Base-by-base conservation (phyloP, 169 alveolate species). In the Eimeria sp. region DNA sequence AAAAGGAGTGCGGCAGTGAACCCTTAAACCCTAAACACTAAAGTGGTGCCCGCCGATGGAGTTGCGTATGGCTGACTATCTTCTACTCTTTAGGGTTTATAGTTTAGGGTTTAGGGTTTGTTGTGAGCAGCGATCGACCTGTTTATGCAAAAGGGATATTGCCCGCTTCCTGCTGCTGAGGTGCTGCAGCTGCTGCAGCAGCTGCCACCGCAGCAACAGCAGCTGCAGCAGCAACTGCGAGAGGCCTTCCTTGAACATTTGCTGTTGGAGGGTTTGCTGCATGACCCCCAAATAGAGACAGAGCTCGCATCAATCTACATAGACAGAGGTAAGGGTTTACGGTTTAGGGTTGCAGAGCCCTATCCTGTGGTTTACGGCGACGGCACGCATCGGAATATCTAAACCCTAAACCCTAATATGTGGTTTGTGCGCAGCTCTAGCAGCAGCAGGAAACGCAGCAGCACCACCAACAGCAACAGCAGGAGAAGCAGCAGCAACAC, bases 151-250 rank as follows among this genome's bases (percentile, higher is more conserved):
- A 40, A 73, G 54, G 49, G 84, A 9, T 73, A 30, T 49, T n/a
- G 84, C 84, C 84, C 84, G 51, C 54, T 73, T 27, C 84, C 84
- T 73, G 57, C 84, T 73, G 84, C 84, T 34, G 84, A 73, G 84
- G 84, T 73, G 84, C 54, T 73, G 84, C 84, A n/a, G 84, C 84
- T 73, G 84, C 84, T 73, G 84, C 57, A 73, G 84, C 84, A 40
- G 63, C 63, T 54, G 63, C 63, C 63, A 3, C 63, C 11, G 63
- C 63, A 54, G 63, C 63, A 54, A 16, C 63, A 54, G 63, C 63
- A 54, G 63, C 63, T 11, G 63, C 63, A 54, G 63, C 63, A 54
- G 63, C 63, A 54, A 3, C 63, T 54, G 11, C 1, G 63, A 3
- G 63, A 54, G 63, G 18, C 22, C 11, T 54, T 54, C 54, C 25